A percentile compares a stretch with the other conserved stretches of the same genome.
These are phyloP conservation scores for Coemansia erecta DNA, from an alignment of 192 early-diverging fungal genomes.

Conservation along the genomic window DNA sequence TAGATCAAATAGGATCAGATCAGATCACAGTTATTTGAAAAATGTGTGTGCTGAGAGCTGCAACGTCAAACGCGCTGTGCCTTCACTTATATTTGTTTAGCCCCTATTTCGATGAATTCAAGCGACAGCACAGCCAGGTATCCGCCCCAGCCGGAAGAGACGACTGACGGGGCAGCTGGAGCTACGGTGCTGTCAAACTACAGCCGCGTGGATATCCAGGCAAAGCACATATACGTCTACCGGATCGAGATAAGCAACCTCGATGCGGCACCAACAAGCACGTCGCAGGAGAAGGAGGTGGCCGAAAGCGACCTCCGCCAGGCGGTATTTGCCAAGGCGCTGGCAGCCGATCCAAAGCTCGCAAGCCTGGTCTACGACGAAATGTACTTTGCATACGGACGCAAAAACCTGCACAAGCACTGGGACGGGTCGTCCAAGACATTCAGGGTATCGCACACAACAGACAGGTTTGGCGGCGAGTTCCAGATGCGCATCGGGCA, in stretches of 20 bases:
- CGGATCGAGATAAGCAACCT: slow-evolving; percentile 26
- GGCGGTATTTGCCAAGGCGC: neutral
- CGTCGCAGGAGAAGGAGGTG: neutral
- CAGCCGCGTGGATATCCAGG: slow-evolving; percentile 4
- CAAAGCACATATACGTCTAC: slow-evolving; percentile 37
- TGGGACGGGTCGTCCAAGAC: neutral
- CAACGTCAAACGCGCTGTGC: neutral
- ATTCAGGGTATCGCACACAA: neutral
- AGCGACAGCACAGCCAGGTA: neutral
- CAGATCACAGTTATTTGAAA: neutral
- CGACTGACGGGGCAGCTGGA: too few species aligned
- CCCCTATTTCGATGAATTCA: neutral
- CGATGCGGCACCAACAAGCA: slow-evolving; percentile 13
- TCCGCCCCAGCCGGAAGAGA: slow-evolving; percentile 5
- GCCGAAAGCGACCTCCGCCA: neutral
- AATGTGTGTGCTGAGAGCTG: too few species aligned
- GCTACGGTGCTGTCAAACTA: slow-evolving; percentile 17
- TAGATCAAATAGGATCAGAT: neutral
- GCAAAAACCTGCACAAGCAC: slow-evolving; percentile 13
- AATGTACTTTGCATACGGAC: slow-evolving; percentile 22
- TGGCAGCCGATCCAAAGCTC: neutral
- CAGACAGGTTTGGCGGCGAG: neutral
- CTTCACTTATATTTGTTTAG: neutral
- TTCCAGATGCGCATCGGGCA: slow-evolving; percentile 12
- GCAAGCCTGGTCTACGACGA: slow-evolving; percentile 21